Conservation (phyloP, 2,329 filamentous ascomycete species). For the Colletotrichum sp. region DNA sequence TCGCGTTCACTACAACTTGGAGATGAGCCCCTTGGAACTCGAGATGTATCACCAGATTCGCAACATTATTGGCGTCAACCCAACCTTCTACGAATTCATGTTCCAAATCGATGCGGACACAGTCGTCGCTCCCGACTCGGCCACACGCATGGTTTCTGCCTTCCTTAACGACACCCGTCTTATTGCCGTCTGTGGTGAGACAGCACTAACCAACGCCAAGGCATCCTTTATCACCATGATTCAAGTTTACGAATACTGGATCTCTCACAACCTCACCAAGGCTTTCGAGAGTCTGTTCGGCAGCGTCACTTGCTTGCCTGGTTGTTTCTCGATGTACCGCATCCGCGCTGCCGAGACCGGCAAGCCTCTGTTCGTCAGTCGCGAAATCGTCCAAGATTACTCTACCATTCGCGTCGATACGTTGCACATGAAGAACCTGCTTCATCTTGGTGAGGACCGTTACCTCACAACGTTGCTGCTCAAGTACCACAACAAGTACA, state of each 20-base stretch:
- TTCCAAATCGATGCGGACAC: slow-evolving; percentile 98
- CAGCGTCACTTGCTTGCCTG: slow-evolving; percentile 94
- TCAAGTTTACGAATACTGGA: slow-evolving; percentile 99
- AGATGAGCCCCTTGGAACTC: slow-evolving; percentile 95
- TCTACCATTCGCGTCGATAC: slow-evolving; percentile 95
- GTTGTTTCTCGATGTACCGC: slow-evolving; percentile 99
- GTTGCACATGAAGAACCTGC: slow-evolving; percentile 96
- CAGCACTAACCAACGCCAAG: slow-evolving; percentile 90
- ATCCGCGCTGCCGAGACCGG: slow-evolving; percentile 93
- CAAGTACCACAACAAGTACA: slow-evolving; percentile 91
- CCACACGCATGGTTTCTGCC: slow-evolving; percentile 87
- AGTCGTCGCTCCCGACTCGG: slow-evolving; percentile 86
- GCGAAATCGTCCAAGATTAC: slow-evolving; percentile 87
- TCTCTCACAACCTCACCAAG: slow-evolving; percentile 96
- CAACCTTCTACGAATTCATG: slow-evolving; percentile 97
- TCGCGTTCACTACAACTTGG: slow-evolving; percentile 94
- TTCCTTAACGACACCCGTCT: slow-evolving; percentile 92
- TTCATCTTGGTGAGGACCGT: slow-evolving; percentile 96
- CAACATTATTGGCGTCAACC: slow-evolving; percentile 98
- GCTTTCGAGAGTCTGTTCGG: slow-evolving; percentile 98
- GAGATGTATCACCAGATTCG: slow-evolving; percentile 99
- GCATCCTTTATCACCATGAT: slow-evolving; percentile 97
- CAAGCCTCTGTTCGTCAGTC: slow-evolving; percentile 95
- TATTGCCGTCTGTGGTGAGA: slow-evolving; percentile 96
- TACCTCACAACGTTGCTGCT: slow-evolving; percentile 94